Evolutionary conservation across 2,329 filamentous ascomycete genomes (phyloP).

Genomic region (Hypoxylon sp.): DNA sequence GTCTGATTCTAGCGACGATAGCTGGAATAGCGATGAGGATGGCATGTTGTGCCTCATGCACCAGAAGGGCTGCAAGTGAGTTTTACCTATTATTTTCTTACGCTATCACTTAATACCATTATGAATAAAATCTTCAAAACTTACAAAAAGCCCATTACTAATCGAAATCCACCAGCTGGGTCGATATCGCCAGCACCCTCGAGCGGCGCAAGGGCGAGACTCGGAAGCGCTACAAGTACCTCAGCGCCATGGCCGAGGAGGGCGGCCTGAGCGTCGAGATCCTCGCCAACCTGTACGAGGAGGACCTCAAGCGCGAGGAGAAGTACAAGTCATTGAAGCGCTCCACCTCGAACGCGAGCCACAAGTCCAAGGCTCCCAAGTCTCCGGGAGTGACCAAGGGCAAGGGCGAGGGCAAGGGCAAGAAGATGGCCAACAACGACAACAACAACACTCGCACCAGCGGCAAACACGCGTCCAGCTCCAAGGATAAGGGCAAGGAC

Average conservation of each 20-base stretch:
- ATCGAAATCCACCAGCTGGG: conserved; percentile 29
- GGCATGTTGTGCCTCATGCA: conserved; percentile 41
- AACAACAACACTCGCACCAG: background rate
- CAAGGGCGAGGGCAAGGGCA: background rate
- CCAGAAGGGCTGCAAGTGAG: conserved; percentile 37
- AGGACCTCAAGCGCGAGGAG: background rate
- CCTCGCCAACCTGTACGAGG: background rate
- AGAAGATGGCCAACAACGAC: background rate
- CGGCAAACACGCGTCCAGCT: too few species aligned
- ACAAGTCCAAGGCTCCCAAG: too few species aligned
- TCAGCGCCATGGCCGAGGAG: background rate
- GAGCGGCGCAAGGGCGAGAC: conserved; percentile 31
- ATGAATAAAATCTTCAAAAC: background rate
- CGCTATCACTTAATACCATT: background rate
- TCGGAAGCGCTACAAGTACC: conserved; percentile 31
- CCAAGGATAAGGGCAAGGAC: too few species aligned
- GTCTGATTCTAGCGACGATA: conserved; percentile 15
- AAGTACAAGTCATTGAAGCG: conserved; percentile 8
- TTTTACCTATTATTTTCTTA: conserved; percentile 4
- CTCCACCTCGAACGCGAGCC: background rate
- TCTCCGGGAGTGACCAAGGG: too few species aligned
- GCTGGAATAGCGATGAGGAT: conserved; percentile 46
- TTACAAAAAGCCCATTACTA: conserved; percentile 1
- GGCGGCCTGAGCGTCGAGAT: background rate
- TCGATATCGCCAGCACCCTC: conserved; percentile 39